These are phyloP conservation scores for Solanum ahanhuiri DNA, from an alignment of 257 asterid species.

Conservation along the genomic window DNA sequence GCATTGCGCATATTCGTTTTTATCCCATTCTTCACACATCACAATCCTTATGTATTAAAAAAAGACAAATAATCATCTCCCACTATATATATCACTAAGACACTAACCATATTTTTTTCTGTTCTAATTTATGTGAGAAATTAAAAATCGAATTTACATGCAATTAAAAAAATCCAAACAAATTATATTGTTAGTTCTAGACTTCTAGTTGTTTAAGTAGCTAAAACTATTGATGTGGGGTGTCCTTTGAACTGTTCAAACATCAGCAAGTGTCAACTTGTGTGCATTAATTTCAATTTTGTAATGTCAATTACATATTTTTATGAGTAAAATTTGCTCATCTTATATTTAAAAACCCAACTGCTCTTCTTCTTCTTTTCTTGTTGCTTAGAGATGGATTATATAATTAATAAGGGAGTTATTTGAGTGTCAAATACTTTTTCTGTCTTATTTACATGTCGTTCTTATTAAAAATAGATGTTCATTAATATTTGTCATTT, in stretches of 20 bases:
- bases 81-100: not conserved
- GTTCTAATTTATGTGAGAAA: too few species aligned
- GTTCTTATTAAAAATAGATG: too few species aligned
- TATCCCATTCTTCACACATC: not conserved
- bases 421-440: not conserved
- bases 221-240: not conserved
- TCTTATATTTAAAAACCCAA: not conserved
- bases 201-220: not conserved
- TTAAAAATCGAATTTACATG: not conserved
- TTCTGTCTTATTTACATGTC: too few species aligned
- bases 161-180: not conserved
- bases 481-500: too few species aligned
- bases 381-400: not conserved
- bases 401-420: not conserved
- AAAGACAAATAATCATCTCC: not conserved
- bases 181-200: not conserved
- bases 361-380: not conserved
- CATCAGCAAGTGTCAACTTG: not conserved
- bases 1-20: constrained; percentile 2
- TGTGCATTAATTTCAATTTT: not conserved
- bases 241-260: not conserved
- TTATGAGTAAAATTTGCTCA: not conserved
- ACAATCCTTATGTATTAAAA: not conserved
- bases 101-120: too few species aligned
- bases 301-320: not conserved